A percentile compares a stretch with the other conserved stretches of the same genome.
Conservation (phyloP, 2,329 filamentous ascomycete species). For the Penicillium sp. region DNA sequence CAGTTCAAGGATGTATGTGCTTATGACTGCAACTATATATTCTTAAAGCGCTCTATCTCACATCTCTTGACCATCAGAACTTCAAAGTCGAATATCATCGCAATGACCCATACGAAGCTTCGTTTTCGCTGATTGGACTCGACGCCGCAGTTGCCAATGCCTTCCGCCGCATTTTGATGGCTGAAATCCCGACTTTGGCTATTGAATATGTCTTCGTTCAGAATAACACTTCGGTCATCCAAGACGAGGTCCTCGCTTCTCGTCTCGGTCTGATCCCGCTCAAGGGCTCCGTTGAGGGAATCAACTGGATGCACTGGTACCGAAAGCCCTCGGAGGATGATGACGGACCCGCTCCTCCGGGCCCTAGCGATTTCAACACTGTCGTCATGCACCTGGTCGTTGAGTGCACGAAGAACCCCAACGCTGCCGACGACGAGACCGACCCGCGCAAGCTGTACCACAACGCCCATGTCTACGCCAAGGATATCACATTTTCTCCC, state of each 20-base stretch:
- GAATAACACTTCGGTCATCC: conserved; percentile 97
- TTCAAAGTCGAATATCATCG: conserved; percentile 81
- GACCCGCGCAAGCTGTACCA: conserved; percentile 84
- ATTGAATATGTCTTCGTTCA: conserved; percentile 92
- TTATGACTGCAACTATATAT: neutral
- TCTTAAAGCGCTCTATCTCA: neutral
- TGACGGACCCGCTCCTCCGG: conserved; percentile 48
- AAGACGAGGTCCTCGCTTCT: conserved; percentile 93
- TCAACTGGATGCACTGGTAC: conserved; percentile 82
- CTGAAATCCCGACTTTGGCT: conserved; percentile 91
- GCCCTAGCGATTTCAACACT: conserved; percentile 78
- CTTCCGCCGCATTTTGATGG: conserved; percentile 92
- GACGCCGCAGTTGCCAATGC: conserved; percentile 95
- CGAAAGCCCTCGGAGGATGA: conserved; percentile 69
- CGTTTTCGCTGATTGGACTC: conserved; percentile 88
- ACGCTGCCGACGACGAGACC: conserved; percentile 70
- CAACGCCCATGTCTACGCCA: conserved; percentile 80
- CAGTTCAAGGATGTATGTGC: conserved; percentile 63
- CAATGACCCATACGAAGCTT: conserved; percentile 73
- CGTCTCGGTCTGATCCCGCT: conserved; percentile 89
- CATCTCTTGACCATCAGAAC: conserved; percentile 44
- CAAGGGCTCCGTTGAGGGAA: conserved; percentile 72
- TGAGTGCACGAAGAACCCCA: conserved; percentile 75
- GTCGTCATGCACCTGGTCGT: conserved; percentile 75
- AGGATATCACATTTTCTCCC: conserved; percentile 74